Conservation (phyloP, 805 yeast species). For the Babjeviella inositovora region DNA sequence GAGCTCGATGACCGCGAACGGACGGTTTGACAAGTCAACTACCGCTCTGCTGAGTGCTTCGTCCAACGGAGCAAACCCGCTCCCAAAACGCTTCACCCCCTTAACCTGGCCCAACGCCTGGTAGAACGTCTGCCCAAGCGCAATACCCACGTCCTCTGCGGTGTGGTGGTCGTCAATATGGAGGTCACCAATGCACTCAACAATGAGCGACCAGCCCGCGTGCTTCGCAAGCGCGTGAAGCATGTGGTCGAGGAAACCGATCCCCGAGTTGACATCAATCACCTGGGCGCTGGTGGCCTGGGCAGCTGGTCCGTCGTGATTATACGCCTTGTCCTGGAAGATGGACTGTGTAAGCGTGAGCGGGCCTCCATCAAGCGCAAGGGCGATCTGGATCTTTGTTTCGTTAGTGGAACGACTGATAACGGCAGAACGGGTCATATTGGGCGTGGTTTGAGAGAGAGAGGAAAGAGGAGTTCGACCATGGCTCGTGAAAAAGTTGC, state of each 20-base stretch:
- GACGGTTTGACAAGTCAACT: constrained; percentile 88
- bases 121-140: constrained; percentile 80
- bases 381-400: constrained; percentile 77
- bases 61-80: constrained; percentile 90
- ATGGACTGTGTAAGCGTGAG: constrained; percentile 47
- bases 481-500: no score
- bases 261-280: constrained; percentile 76
- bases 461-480: no score
- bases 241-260: constrained; percentile 96
- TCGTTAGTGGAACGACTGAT: constrained; percentile 76
- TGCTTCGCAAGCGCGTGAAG: constrained; percentile 94
- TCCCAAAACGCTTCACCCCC: constrained; percentile 88
- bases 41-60: constrained; percentile 94
- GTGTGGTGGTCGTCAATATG: constrained; percentile 97
- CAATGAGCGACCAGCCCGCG: constrained; percentile 84
- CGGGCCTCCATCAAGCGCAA: constrained; percentile 78
- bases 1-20: constrained; percentile 78
- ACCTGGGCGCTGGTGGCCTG: constrained; percentile 58
- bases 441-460: no score
- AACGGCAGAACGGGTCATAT: constrained; percentile 17
- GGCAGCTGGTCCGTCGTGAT: constrained; percentile 35
- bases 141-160: constrained; percentile 90
- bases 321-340: constrained; percentile 16
- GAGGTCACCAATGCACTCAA: constrained; percentile 86
- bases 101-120: constrained; percentile 76